These are phyloP conservation scores for Psilocybe tampanensis DNA, from an alignment of 768 basidiomycete species.

Conservation along the genomic window DNA sequence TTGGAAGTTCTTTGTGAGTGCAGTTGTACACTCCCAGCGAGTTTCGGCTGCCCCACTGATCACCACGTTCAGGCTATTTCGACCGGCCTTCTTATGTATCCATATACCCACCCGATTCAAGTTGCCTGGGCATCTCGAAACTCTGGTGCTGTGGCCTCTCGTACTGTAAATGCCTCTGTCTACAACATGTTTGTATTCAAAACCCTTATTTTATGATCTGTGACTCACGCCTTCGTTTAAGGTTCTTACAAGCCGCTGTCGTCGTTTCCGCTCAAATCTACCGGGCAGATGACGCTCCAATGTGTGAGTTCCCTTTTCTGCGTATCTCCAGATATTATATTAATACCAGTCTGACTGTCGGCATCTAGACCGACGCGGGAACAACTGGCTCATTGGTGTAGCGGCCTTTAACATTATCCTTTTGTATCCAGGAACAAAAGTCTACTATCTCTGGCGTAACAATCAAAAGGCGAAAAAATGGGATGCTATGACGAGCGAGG, in stretches of 20 bases:
- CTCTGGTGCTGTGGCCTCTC: conserved; percentile 58
- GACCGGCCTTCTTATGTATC: conserved; percentile 16
- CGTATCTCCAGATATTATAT: not conserved
- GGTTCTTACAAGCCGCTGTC: conserved; percentile 25
- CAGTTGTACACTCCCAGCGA: not conserved
- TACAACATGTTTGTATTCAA: conserved; percentile 60
- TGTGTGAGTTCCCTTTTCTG: conserved; percentile 38
- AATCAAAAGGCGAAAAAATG: conserved; percentile 52
- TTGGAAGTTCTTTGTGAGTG: conserved; percentile 54
- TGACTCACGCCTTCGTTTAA: not conserved
- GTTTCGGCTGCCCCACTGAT: not conserved
- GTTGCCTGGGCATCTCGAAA: conserved; percentile 65
- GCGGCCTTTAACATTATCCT: conserved; percentile 49
- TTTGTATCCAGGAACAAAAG: conserved; percentile 54
- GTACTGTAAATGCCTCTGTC: conserved; percentile 60
- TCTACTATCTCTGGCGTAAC: conserved; percentile 62
- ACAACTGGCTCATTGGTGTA: conserved; percentile 52
- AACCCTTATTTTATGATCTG: too few species aligned
- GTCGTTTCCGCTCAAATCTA: conserved; percentile 58
- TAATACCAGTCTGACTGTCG: not conserved
- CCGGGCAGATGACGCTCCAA: conserved; percentile 54
- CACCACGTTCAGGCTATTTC: conserved; percentile 28
- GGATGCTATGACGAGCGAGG: conserved; percentile 57
- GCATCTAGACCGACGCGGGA: conserved; percentile 58
- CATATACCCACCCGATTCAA: conserved; percentile 53